A percentile compares a stretch with the other conserved stretches of the same genome.
Conservation (phyloP, 768 basidiomycete species). For the Coprinopsis marcescibilis region DNA sequence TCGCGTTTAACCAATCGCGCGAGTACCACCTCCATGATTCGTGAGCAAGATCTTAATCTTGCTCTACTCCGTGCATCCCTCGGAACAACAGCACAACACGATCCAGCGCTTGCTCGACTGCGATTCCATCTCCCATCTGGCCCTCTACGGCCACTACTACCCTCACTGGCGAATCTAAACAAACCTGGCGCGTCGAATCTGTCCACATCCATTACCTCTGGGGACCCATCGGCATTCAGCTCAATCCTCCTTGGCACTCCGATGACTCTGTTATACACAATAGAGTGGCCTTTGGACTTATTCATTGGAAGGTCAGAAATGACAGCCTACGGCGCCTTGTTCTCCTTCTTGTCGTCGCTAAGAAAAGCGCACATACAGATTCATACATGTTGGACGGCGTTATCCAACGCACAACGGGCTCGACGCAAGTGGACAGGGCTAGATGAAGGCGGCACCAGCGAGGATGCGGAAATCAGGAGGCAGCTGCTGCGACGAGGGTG, state of each 20-base stretch:
- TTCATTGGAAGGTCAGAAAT: constrained; percentile 78
- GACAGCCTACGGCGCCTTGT: constrained; percentile 66
- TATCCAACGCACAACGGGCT: constrained; percentile 82
- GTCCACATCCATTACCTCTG: constrained; percentile 12
- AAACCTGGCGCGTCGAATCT: constrained; percentile 25
- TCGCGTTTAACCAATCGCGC: constrained; percentile 67
- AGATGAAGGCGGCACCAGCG: constrained; percentile 76
- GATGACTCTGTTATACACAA: constrained; percentile 59
- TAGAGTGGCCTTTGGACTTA: constrained; percentile 86
- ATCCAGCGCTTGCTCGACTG: constrained; percentile 66
- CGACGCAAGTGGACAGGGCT: constrained; percentile 83
- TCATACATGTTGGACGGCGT: constrained; percentile 75
- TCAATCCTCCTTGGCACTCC: constrained; percentile 78
- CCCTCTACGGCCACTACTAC: constrained; percentile 74
- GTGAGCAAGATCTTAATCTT: constrained; percentile 85
- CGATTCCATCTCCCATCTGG: constrained; percentile 77
- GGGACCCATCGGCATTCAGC: constrained; percentile 44
- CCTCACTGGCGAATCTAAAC: constrained; percentile 48
- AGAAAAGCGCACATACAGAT: constrained; percentile 80
- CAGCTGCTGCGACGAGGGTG: constrained; percentile 73
- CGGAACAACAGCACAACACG: constrained; percentile 84
- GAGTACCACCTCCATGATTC: constrained; percentile 68
- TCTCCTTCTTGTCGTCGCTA: constrained; percentile 77
- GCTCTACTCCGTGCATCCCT: constrained; percentile 83
- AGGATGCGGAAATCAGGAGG: constrained; percentile 60